Percentiles rank a stretch among this genome's conserved stretches.
phyloP scores from a whole-genome alignment of 1,284 basidiomycete genomes.

The Pisolithus thermaeus region DNA sequence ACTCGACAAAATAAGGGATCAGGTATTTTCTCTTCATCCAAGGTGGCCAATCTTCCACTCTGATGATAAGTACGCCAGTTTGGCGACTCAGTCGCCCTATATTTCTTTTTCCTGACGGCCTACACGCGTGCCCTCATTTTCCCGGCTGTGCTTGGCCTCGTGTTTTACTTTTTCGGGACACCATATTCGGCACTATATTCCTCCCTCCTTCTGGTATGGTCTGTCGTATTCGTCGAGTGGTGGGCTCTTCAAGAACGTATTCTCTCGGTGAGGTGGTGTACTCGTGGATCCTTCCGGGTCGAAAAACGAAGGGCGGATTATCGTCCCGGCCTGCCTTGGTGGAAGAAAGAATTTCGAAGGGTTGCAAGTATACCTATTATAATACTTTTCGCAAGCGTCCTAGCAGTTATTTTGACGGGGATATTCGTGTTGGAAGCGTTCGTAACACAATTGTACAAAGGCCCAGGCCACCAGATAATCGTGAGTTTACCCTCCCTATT shows the following conservation, averaged over 20 bases:
- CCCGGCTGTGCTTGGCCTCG: conserved; percentile 56
- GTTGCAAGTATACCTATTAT: conserved; percentile 78
- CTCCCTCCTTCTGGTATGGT: conserved; percentile 71
- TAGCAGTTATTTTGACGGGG: conserved; percentile 67
- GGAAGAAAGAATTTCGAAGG: conserved; percentile 72
- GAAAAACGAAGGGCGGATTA: conserved; percentile 73
- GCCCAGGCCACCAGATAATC: conserved; percentile 74
- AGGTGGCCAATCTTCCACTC: not conserved
- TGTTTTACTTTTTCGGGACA: conserved; percentile 59
- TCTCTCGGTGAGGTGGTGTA: conserved; percentile 77
- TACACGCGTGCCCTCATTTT: conserved; percentile 77
- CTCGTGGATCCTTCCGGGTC: conserved; percentile 69
- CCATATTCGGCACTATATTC: conserved; percentile 81
- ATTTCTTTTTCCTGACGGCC: conserved; percentile 82
- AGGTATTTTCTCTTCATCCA: conserved; percentile 23
- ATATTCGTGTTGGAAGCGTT: conserved; percentile 90
- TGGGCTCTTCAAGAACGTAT: conserved; percentile 84
- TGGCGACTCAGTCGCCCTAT: conserved; percentile 84
- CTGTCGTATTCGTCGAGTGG: conserved; percentile 79
- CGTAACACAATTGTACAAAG: conserved; percentile 79
- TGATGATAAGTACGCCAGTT: conserved; percentile 47
- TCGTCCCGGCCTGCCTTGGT: conserved; percentile 57
- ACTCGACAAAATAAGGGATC: conserved; percentile 36
- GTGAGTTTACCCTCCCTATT: conserved; percentile 39
- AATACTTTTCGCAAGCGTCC: conserved; percentile 63